Percentiles rank a stretch among this genome's conserved stretches.
phyloP scores from a whole-genome alignment of 345 rosid species.

The Kernera saxatilis region DNA sequence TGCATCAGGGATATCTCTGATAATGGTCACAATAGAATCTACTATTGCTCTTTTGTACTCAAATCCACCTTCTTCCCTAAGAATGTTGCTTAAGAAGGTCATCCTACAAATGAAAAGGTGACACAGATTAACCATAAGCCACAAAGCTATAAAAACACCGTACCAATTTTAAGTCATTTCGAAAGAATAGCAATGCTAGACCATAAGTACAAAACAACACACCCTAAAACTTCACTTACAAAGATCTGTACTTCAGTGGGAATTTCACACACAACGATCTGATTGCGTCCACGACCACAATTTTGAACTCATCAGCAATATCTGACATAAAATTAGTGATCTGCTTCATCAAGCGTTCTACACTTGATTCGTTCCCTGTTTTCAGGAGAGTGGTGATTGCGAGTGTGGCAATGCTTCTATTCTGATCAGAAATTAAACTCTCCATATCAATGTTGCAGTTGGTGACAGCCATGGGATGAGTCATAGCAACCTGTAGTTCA shows the following conservation, averaged over 20 bases:
- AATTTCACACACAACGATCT: slow-evolving; percentile 92
- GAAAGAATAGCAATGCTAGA: slow-evolving; percentile 2
- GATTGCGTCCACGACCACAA: slow-evolving; percentile 98
- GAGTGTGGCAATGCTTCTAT: slow-evolving; percentile 97
- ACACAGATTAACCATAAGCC: slow-evolving; percentile 12
- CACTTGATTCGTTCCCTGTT: slow-evolving; percentile 98
- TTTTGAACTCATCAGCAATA: slow-evolving; percentile 97
- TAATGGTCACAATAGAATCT: slow-evolving; percentile 93
- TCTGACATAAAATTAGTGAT: slow-evolving; percentile 97
- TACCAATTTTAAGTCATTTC: background rate
- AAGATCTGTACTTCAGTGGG: slow-evolving; percentile 90
- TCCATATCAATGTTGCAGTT: slow-evolving; percentile 99
- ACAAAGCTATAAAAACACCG: background rate
- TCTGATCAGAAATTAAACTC: slow-evolving; percentile 96
- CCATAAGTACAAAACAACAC: background rate
- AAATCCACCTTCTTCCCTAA: slow-evolving; percentile 99
- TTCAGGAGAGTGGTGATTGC: slow-evolving; percentile 95
- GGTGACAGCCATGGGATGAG: slow-evolving; percentile 98
- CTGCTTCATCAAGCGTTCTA: slow-evolving; percentile 98
- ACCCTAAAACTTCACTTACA: slow-evolving; percentile 49
- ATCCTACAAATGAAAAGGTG: slow-evolving; percentile 53
- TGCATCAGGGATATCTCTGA: slow-evolving; percentile 96
- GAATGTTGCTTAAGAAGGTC: slow-evolving; percentile 97
- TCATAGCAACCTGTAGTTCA: slow-evolving; percentile 86
- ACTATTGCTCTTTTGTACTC: slow-evolving; percentile 97